Conservation (phyloP, 2,329 filamentous ascomycete genomes). For the Sporothrix brasiliensis region DNA sequence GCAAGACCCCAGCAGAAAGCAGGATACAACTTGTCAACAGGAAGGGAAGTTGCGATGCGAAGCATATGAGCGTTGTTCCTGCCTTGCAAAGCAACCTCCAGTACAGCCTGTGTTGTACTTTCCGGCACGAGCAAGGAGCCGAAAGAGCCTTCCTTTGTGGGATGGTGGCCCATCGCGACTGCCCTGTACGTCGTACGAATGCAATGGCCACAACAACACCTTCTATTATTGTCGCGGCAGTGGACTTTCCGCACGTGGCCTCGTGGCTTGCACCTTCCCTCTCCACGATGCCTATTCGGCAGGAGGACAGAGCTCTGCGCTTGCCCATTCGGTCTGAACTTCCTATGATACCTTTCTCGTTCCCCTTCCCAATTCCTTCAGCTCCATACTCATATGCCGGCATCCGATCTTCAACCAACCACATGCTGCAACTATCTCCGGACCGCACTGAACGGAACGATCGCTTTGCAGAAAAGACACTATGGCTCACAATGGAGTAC, state of each 20-base stretch:
- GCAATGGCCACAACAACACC: too few relatives aligned
- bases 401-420: neutral
- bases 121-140: neutral
- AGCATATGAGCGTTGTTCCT: neutral
- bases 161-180: neutral
- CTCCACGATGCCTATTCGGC: neutral
- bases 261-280: constrained; percentile 2
- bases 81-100: neutral
- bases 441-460: neutral
- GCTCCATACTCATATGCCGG: neutral
- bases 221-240: too few relatives aligned
- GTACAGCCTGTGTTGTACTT: neutral
- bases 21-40: neutral
- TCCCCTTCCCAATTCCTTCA: neutral
- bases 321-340: neutral
- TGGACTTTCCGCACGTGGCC: too few relatives aligned
- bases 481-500: too few relatives aligned
- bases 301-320: neutral
- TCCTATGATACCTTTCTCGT: neutral
- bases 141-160: neutral
- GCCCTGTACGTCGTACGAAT: neutral
- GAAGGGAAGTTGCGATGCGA: neutral
- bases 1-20: neutral
- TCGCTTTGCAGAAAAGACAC: too few relatives aligned
- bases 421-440: neutral